These are phyloP conservation scores for Hypocreales sp. DNA, from an alignment of 2,329 filamentous ascomycete genomes.

Conservation along the genomic window DNA sequence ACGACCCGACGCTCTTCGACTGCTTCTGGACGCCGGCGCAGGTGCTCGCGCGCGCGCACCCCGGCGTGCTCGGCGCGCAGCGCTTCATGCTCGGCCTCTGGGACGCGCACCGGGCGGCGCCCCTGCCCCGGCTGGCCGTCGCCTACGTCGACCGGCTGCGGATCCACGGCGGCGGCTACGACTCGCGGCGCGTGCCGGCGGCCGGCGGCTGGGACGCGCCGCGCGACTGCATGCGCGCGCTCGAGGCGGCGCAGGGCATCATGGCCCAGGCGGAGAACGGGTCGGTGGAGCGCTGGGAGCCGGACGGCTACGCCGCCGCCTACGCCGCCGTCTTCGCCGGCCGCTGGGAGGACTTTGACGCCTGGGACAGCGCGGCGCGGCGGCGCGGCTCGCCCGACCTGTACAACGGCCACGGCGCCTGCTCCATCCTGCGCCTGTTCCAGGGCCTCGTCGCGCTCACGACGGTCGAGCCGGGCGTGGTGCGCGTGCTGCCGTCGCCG, in stretches of 20 bases:
- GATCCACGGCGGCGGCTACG: constrained; percentile 36
- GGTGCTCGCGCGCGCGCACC: constrained; percentile 50
- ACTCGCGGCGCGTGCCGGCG: too few species aligned
- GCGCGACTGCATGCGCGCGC: too few species aligned
- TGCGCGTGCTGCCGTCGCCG: constrained; percentile 60
- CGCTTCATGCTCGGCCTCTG: constrained; percentile 52
- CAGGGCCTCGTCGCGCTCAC: constrained; percentile 40
- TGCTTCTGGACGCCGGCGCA: constrained; percentile 62
- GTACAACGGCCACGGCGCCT: constrained; percentile 41
- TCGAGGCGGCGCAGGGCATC: constrained; percentile 28
- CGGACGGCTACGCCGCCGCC: constrained; percentile 46
- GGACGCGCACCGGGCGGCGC: constrained; percentile 34
- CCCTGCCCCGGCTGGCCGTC: constrained; percentile 43
- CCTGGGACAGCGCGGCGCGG: constrained; percentile 39
- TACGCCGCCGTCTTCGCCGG: constrained; percentile 39
- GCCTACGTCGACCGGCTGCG: constrained; percentile 55
- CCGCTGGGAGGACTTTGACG: constrained; percentile 39
- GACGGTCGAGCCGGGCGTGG: constrained; percentile 47
- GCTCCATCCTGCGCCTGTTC: constrained; percentile 44
- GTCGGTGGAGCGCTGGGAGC: constrained; percentile 57
- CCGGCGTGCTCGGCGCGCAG: constrained; percentile 46
- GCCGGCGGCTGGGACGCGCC: too few species aligned
- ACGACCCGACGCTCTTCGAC: constrained; percentile 54
- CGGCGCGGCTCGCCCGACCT: constrained; percentile 36
- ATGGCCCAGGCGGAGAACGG: constrained; percentile 58